These are phyloP conservation scores for Neurospora hispaniola DNA, from an alignment of 495 filamentous ascomycete genomes.

Conservation along the genomic window DNA sequence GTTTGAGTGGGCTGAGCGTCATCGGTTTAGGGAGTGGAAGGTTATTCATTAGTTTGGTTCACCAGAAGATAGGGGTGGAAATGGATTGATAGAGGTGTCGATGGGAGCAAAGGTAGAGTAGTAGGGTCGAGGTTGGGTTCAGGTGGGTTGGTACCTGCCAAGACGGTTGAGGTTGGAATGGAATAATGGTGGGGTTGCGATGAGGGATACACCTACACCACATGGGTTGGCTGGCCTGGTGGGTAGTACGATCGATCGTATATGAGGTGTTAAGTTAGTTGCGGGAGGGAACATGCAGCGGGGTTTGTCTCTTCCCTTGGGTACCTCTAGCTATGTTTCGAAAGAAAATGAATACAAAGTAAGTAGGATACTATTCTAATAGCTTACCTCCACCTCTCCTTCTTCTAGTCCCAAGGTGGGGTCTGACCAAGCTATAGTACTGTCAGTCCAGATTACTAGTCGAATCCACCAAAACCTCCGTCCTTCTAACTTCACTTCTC, in stretches of 20 bases:
- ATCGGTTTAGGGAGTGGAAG: constrained; percentile 1
- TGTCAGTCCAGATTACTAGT: too few species aligned
- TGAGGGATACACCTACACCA: not conserved
- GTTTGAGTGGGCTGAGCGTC: not conserved
- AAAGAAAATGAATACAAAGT: too few species aligned
- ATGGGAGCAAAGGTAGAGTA: too few species aligned
- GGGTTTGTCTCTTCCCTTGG: not conserved
- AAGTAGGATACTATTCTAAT: too few species aligned
- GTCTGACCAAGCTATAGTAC: too few species aligned
- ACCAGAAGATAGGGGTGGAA: not conserved
- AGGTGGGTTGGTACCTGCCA: not conserved
- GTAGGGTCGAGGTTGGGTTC: not conserved
- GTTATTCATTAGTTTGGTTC: not conserved
- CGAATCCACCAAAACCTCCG: not conserved
- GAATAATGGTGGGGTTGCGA: not conserved
- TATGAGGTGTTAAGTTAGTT: too few species aligned
- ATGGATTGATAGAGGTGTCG: not conserved
- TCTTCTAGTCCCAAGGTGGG: too few species aligned
- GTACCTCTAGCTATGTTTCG: too few species aligned
- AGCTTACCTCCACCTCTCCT: too few species aligned
- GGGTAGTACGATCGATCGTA: not conserved
- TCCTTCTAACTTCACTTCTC: rapidly evolving
- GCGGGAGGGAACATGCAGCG: not conserved
- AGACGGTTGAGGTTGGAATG: not conserved
- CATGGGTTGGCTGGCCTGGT: not conserved